These are phyloP conservation scores for Paulownia fortunei DNA, from an alignment of 257 asterid genomes.

Conservation along the genomic window DNA sequence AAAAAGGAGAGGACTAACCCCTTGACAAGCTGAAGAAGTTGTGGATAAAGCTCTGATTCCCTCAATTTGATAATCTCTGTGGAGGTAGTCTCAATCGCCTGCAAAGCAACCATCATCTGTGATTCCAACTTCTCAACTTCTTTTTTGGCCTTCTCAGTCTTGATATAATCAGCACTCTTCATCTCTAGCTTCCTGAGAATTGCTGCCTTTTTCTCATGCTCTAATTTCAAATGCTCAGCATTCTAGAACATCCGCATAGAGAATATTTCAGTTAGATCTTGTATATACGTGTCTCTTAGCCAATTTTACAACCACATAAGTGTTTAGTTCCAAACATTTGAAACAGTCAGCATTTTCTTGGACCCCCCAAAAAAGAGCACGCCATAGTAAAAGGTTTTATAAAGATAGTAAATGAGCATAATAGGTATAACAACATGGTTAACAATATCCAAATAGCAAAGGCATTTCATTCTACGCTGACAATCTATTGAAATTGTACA, in stretches of 20 bases:
- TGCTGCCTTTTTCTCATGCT: constrained; percentile 75
- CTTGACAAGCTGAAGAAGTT: constrained; percentile 73
- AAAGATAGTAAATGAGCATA: neutral
- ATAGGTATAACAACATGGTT: neutral
- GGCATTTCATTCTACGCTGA: constrained; percentile 8
- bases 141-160: constrained; percentile 89
- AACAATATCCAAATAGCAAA: neutral
- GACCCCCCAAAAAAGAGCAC: neutral
- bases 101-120: constrained; percentile 80
- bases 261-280: neutral
- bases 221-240: constrained; percentile 76
- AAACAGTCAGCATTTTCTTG: constrained; percentile 5
- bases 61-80: constrained; percentile 81
- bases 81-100: constrained; percentile 87
- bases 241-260: constrained; percentile 51
- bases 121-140: constrained; percentile 96
- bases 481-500: constrained; percentile 1
- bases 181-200: constrained; percentile 79
- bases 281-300: neutral
- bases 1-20: constrained; percentile 60
- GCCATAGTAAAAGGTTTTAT: neutral
- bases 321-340: neutral
- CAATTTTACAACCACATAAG: neutral
- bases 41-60: constrained; percentile 88
- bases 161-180: constrained; percentile 84